phyloP scores from a whole-genome alignment of 441 rosid genomes.

The Hura crepitans region DNA sequence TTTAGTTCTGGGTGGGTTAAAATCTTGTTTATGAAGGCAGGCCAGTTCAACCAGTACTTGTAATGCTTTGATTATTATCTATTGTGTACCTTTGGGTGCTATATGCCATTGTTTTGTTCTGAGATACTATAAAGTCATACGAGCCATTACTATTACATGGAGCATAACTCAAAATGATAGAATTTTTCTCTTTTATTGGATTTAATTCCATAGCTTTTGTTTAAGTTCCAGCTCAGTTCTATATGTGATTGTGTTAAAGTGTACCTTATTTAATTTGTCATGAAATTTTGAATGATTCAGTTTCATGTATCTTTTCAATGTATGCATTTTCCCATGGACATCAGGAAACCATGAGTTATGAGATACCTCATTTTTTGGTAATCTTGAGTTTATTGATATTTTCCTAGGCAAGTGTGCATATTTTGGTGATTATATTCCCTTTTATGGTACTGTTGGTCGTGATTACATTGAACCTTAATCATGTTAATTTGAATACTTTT shows the following conservation, averaged over 20 bases:
- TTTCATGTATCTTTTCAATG: neutral
- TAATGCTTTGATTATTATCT: neutral
- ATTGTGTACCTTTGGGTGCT: slow-evolving; percentile 10
- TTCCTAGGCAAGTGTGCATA: neutral
- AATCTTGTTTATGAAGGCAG: neutral
- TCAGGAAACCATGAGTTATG: neutral
- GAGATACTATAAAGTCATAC: neutral
- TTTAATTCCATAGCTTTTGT: neutral
- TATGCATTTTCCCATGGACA: neutral
- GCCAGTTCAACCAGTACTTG: neutral
- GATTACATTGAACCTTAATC: neutral
- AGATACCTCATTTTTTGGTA: neutral
- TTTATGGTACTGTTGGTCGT: neutral
- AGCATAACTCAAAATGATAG: neutral
- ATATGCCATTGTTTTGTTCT: neutral
- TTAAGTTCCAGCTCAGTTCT: neutral
- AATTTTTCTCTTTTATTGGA: neutral
- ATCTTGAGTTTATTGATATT: neutral
- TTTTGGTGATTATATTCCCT: neutral
- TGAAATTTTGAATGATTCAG: slow-evolving; percentile 1
- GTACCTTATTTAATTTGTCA: neutral
- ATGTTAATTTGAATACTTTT: neutral
- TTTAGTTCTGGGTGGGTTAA: too few species aligned
- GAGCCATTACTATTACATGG: slow-evolving; percentile 1
- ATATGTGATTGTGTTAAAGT: neutral